Conservation (phyloP, 768 basidiomycete species). For the Lactarius indigo region DNA sequence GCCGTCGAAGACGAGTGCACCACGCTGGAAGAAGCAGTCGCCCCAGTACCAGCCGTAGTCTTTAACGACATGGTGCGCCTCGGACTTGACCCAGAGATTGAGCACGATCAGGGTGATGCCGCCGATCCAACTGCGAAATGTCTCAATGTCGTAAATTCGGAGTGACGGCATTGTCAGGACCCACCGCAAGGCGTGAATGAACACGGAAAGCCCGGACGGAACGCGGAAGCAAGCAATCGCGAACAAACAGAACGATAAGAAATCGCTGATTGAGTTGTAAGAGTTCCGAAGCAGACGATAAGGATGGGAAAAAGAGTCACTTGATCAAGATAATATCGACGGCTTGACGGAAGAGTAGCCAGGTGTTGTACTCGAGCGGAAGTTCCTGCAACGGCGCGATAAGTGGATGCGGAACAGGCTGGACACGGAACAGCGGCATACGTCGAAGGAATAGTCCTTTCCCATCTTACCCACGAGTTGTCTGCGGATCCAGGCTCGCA, state of each 20-base stretch:
- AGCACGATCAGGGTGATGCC: conserved; percentile 85
- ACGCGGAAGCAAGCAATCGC: conserved; percentile 90
- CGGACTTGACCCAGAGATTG: conserved; percentile 98
- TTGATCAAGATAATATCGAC: conserved; percentile 96
- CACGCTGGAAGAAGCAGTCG: conserved; percentile 89
- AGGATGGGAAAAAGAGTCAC: conserved; percentile 44
- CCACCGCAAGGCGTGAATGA: conserved; percentile 76
- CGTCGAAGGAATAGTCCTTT: conserved; percentile 89
- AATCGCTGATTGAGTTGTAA: conserved; percentile 58
- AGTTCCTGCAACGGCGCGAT: conserved; percentile 53
- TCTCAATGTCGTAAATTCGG: conserved; percentile 6
- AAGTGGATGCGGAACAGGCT: conserved; percentile 8
- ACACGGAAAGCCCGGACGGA: conserved; percentile 68
- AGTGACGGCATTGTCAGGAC: conserved; percentile 22
- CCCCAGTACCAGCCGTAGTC: conserved; percentile 99
- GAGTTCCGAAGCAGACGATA: background rate
- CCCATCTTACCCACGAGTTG: conserved; percentile 94
- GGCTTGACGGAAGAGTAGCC: conserved; percentile 93
- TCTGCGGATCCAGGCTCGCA: conserved; percentile 78
- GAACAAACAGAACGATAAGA: conserved; percentile 92
- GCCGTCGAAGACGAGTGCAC: conserved; percentile 92
- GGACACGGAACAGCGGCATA: conserved; percentile 37
- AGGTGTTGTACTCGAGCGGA: conserved; percentile 92
- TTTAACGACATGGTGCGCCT: conserved; percentile 96
- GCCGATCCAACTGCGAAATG: conserved; percentile 67